Conservation (phyloP, 2,329 filamentous ascomycete genomes). For the Pseudogymnoascus sp. region DNA sequence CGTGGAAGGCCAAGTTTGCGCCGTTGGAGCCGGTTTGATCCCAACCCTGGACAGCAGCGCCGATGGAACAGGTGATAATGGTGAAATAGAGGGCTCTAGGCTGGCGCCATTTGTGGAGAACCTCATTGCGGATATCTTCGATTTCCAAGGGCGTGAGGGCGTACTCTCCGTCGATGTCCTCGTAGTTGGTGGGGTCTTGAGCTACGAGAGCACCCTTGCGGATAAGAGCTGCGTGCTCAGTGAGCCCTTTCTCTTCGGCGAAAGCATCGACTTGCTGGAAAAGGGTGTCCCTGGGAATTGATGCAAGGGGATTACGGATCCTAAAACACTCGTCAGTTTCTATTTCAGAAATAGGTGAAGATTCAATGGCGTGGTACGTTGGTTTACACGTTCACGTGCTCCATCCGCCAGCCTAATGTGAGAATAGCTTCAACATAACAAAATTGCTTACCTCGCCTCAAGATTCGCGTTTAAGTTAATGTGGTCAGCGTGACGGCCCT, state of each 20-base stretch:
- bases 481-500: conserved; percentile 14
- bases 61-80: conserved; percentile 59
- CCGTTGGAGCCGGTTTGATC: conserved; percentile 47
- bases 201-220: conserved; percentile 64
- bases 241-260: conserved; percentile 48
- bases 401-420: not conserved
- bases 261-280: conserved; percentile 50
- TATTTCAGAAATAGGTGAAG: not conserved
- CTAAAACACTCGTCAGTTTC: conserved; percentile 26
- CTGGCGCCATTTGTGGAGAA: conserved; percentile 58
- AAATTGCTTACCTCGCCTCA: conserved; percentile 16
- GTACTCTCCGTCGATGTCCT: conserved; percentile 47
- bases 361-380: too few relatives aligned
- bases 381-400: not conserved
- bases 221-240: conserved; percentile 49
- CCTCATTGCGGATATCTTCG: conserved; percentile 50
- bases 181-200: conserved; percentile 56
- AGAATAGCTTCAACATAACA: not conserved
- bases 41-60: conserved; percentile 49
- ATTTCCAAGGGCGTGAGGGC: conserved; percentile 53
- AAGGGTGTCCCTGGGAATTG: conserved; percentile 42
- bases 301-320: conserved; percentile 46
- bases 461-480: conserved; percentile 19
- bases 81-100: conserved; percentile 56
- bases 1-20: conserved; percentile 33